phyloP scores from a whole-genome alignment of 2,329 filamentous ascomycete genomes.

The Penicillium sclerotiorum region DNA sequence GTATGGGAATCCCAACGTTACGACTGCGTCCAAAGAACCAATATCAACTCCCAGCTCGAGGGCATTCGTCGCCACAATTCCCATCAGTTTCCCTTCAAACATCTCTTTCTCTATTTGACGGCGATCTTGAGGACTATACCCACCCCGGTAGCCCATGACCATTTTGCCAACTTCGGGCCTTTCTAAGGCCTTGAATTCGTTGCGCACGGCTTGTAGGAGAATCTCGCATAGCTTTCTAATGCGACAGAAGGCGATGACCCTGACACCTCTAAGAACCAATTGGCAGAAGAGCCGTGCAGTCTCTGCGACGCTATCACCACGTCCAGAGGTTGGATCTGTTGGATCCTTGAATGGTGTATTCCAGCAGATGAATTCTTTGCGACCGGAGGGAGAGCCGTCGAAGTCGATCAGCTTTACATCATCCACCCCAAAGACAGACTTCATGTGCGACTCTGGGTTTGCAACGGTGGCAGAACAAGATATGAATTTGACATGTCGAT shows the following conservation, averaged over 20 bases:
- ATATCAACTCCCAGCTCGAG: slow-evolving; percentile 95
- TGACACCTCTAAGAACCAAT: slow-evolving; percentile 80
- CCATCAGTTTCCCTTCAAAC: slow-evolving; percentile 92
- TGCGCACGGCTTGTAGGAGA: slow-evolving; percentile 76
- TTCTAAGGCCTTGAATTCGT: slow-evolving; percentile 72
- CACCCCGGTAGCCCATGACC: slow-evolving; percentile 94
- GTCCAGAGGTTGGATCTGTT: slow-evolving; percentile 79
- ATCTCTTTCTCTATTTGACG: slow-evolving; percentile 89
- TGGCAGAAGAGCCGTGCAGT: slow-evolving; percentile 90
- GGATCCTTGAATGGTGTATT: slow-evolving; percentile 95
- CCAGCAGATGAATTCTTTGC: slow-evolving; percentile 97
- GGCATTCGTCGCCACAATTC: slow-evolving; percentile 91
- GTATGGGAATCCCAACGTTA: slow-evolving; percentile 93
- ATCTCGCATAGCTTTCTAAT: slow-evolving; percentile 87
- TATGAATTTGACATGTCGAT: slow-evolving; percentile 81
- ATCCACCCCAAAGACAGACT: slow-evolving; percentile 86
- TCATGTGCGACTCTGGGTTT: slow-evolving; percentile 89
- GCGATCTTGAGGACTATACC: slow-evolving; percentile 89
- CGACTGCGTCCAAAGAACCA: slow-evolving; percentile 86
- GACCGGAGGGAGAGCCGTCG: slow-evolving; percentile 87
- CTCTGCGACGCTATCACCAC: slow-evolving; percentile 80
- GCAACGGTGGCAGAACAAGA: slow-evolving; percentile 96
- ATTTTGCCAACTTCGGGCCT: slow-evolving; percentile 73
- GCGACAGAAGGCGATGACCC: slow-evolving; percentile 90
- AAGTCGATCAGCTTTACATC: slow-evolving; percentile 81